Evolutionary conservation across 1,284 basidiomycete species (phyloP).

Genomic region (Austropuccinia psidii): DNA sequence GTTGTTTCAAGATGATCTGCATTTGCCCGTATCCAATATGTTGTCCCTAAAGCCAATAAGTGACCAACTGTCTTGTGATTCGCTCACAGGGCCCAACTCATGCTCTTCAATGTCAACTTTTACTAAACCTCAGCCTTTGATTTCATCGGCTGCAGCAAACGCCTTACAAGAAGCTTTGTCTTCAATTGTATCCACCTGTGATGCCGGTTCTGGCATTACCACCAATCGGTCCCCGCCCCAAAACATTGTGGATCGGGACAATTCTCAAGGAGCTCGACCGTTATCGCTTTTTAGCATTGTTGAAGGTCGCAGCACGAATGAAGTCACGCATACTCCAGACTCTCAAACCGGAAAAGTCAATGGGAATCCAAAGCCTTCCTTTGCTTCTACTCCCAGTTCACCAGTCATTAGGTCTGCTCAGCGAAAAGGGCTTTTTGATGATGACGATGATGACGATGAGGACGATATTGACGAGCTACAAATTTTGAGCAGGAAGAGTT

Average conservation of each 20-base stretch:
- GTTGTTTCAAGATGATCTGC: slow-evolving; percentile 23
- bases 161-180: slow-evolving; percentile 32
- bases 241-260: too few relatives aligned
- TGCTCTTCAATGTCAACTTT: background rate
- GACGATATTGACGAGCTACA: background rate
- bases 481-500: background rate
- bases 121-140: background rate
- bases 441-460: slow-evolving; percentile 9
- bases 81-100: background rate
- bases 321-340: background rate
- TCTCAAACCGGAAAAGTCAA: too few relatives aligned
- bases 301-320: background rate
- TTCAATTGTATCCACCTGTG: slow-evolving; percentile 30
- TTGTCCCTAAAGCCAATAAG: background rate
- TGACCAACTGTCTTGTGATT: background rate
- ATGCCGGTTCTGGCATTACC: background rate
- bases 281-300: background rate
- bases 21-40: background rate
- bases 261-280: background rate
- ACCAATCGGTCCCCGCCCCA: background rate
- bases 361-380: too few relatives aligned
- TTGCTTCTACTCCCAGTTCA: background rate
- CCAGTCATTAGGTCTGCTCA: background rate
- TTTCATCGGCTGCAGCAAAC: slow-evolving; percentile 9
- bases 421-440: slow-evolving; percentile 34